These are phyloP conservation scores for Ashbya aceris DNA, from an alignment of 1,139 yeast genomes.

Conservation along the genomic window DNA sequence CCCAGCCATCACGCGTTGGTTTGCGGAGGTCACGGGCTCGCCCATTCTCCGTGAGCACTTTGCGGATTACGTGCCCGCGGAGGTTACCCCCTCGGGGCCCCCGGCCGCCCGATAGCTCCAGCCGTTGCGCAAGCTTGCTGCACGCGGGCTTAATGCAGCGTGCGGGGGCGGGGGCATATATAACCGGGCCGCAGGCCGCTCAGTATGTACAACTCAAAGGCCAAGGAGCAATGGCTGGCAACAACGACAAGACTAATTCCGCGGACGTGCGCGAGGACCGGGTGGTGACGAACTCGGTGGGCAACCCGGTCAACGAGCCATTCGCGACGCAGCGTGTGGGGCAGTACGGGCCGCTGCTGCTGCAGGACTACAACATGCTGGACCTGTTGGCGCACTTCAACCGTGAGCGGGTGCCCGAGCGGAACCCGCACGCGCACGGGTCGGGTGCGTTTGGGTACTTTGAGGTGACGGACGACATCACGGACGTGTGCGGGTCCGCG, in stretches of 20 bases:
- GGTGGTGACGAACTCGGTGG: constrained; percentile 53
- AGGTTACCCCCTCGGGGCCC: constrained; percentile 1
- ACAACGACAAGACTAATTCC: constrained; percentile 14
- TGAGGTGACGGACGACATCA: constrained; percentile 48
- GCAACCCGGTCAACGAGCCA: constrained; percentile 48
- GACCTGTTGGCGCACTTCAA: constrained; percentile 54
- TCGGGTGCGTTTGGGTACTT: constrained; percentile 55
- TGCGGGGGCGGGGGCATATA: too few relatives aligned
- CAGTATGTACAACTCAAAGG: not conserved
- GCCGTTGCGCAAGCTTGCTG: too few relatives aligned
- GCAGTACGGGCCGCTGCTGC: constrained; percentile 44
- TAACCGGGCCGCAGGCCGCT: too few relatives aligned
- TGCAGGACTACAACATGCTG: constrained; percentile 48
- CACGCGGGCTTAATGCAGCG: too few relatives aligned
- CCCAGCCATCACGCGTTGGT: constrained; percentile 84
- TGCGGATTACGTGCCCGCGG: constrained; percentile 40
- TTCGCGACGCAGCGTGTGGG: constrained; percentile 66
- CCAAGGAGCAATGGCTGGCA: not conserved
- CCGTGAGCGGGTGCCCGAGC: constrained; percentile 52
- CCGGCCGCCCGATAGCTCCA: too few relatives aligned
- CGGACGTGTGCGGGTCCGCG: constrained; percentile 43
- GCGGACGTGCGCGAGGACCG: constrained; percentile 25
- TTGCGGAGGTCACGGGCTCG: constrained; percentile 55
- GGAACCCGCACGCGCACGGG: constrained; percentile 60
- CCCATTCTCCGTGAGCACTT: constrained; percentile 43